These are phyloP conservation scores for Spiromastix sp. DNA, from an alignment of 2,329 filamentous ascomycete genomes.

Conservation along the genomic window DNA sequence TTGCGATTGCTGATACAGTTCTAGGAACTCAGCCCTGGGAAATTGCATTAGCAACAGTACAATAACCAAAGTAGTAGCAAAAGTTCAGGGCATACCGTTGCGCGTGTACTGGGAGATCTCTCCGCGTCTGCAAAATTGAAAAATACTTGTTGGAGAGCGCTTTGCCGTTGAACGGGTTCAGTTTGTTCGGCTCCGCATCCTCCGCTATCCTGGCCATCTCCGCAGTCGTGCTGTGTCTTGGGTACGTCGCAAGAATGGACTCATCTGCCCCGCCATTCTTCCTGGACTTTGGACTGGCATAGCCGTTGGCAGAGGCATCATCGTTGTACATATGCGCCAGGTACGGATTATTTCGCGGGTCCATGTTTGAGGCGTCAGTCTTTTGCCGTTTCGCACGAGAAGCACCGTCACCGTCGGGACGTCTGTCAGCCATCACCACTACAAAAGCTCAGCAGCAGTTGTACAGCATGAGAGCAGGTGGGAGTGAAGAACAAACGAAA, in stretches of 20 bases:
- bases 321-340: conserved; percentile 76
- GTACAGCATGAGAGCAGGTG: conserved; percentile 7
- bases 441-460: conserved; percentile 5
- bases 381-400: conserved; percentile 47
- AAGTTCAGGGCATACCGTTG: conserved; percentile 54
- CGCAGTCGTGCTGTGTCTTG: conserved; percentile 71
- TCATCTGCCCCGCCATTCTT: conserved; percentile 21
- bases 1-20: conserved; percentile 86
- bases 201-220: conserved; percentile 63
- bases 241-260: conserved; percentile 55
- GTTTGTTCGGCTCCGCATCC: conserved; percentile 67
- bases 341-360: conserved; percentile 67
- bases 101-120: conserved; percentile 81
- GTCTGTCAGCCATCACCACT: conserved; percentile 46
- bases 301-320: conserved; percentile 27
- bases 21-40: conserved; percentile 73
- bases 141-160: conserved; percentile 78
- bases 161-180: conserved; percentile 75
- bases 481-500: conserved; percentile 14
- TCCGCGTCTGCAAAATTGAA: conserved; percentile 71
- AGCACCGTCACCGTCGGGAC: conserved; percentile 40
- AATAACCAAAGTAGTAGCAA: not conserved
- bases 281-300: conserved; percentile 11
- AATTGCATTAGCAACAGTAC: conserved; percentile 7
- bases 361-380: conserved; percentile 35